Evolutionary conservation across 148 eudicot species (phyloP), one percentile per base, ranked within the genome.

Genomic region (Amaranthus cruentus): DNA sequence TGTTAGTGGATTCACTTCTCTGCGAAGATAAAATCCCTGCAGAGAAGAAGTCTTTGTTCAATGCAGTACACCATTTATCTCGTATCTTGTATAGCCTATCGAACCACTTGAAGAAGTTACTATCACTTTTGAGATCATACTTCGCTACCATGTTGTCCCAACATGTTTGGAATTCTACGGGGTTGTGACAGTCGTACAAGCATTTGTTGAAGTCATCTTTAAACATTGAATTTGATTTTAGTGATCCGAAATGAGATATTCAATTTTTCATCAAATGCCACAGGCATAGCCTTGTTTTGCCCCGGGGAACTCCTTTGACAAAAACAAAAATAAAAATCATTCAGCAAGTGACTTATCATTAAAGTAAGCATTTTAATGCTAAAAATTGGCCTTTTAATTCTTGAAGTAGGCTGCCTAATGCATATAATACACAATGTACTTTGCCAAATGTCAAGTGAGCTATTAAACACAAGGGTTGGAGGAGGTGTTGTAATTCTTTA

Each of bases 1-100:
- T 15, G 6, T 68, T 68, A 9, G 38, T n/a, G 6, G 6, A 6
- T 63, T 63, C 38, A 14, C 5, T 63, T 38, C 67, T 38, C 14
- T 63, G 67, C 0, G 38, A 63, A 13, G 46, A 63, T 5, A 18
- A 12, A 6, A 63, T 43, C 4, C 48, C 48, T 7, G 47, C 47
- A 43, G 6, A 63, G 12, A 42, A 63, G 28, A 2, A 42, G 9
- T 42, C 67, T 9, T 42, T 68, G 58, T 43, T 15, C 8, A 68
- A 6, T 8, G 58, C 8, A 9, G 71, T 68, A 8, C 57, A 68
- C 71, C 71, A 68, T 21, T 68, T 68, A 3, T 50, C 59, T 15
- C 58, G 14, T 10, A 51, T 6, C 4, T 21, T 21, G 15, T 18
- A 68, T 6, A 52, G 12, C n/a, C 7, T 14, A 6, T 52, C 10